Evolutionary conservation across 371 early-diverging fungal genomes (phyloP).

Genomic region (Mortierella sp.): DNA sequence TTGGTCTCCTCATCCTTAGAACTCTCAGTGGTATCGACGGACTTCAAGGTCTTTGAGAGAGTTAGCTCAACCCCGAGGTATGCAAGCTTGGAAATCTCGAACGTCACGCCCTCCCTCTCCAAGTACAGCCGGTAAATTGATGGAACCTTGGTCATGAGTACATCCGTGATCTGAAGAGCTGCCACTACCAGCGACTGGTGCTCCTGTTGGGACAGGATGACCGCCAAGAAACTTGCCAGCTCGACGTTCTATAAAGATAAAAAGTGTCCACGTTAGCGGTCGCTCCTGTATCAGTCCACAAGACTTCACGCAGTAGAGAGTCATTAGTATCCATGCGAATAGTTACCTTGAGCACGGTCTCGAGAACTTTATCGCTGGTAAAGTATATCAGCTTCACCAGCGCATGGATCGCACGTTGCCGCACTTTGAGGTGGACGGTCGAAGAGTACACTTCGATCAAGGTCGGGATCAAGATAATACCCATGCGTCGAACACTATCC

Average conservation of each 20-base stretch:
- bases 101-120: conserved; percentile 74
- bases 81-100: conserved; percentile 67
- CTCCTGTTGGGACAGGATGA: conserved; percentile 71
- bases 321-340: no score
- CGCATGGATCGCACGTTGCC: conserved; percentile 67
- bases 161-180: conserved; percentile 67
- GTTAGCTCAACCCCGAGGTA: conserved; percentile 32
- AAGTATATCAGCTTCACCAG: conserved; percentile 70
- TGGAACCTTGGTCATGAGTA: conserved; percentile 71
- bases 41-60: conserved; percentile 22
- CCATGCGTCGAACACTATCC: conserved; percentile 58
- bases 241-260: conserved; percentile 52
- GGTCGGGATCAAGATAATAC: conserved; percentile 65
- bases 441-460: conserved; percentile 69
- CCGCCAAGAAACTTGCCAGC: conserved; percentile 71
- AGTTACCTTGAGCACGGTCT: conserved; percentile 57
- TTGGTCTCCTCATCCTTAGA: not conserved
- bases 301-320: not conserved
- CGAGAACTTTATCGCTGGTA: conserved; percentile 54
- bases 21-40: not conserved
- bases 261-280: not conserved
- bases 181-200: conserved; percentile 68
- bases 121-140: conserved; percentile 67
- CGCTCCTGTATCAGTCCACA: not conserved
- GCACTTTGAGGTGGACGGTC: conserved; percentile 68